Evolutionary conservation across 805 yeast genomes (phyloP).

Genomic region (Huiozyma naganishii): DNA sequence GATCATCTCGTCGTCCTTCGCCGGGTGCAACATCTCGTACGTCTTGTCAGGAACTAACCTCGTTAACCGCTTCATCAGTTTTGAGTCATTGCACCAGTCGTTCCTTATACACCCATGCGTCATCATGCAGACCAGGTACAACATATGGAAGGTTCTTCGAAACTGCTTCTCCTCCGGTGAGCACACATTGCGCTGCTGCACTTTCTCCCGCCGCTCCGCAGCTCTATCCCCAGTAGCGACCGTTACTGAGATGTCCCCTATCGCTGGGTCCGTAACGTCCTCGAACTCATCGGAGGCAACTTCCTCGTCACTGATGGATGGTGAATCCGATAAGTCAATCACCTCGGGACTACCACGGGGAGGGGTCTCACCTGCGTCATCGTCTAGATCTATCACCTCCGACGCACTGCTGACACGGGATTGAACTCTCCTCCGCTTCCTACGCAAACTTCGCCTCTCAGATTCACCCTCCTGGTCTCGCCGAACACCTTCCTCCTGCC

Average conservation of each 20-base stretch:
- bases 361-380: background rate
- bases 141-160: constrained; percentile 48
- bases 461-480: constrained; percentile 5
- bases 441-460: no score
- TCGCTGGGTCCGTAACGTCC: constrained; percentile 11
- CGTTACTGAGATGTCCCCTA: constrained; percentile 21
- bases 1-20: constrained; percentile 28
- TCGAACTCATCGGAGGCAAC: constrained; percentile 21
- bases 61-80: constrained; percentile 33
- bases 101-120: constrained; percentile 62
- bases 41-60: constrained; percentile 39
- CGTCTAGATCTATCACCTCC: background rate
- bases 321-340: background rate
- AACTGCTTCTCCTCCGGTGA: constrained; percentile 43
- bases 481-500: background rate
- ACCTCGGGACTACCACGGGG: background rate
- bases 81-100: constrained; percentile 53
- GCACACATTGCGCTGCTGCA: constrained; percentile 28
- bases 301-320: constrained; percentile 11
- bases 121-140: constrained; percentile 47
- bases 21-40: constrained; percentile 39
- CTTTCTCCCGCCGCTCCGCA: constrained; percentile 7
- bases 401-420: background rate
- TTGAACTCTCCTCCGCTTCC: constrained; percentile 7
- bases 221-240: constrained; percentile 11